Percentiles rank a stretch among this genome's conserved stretches.
Conservation (phyloP, 441 rosid genomes). For the Flueggea neowawraea region DNA sequence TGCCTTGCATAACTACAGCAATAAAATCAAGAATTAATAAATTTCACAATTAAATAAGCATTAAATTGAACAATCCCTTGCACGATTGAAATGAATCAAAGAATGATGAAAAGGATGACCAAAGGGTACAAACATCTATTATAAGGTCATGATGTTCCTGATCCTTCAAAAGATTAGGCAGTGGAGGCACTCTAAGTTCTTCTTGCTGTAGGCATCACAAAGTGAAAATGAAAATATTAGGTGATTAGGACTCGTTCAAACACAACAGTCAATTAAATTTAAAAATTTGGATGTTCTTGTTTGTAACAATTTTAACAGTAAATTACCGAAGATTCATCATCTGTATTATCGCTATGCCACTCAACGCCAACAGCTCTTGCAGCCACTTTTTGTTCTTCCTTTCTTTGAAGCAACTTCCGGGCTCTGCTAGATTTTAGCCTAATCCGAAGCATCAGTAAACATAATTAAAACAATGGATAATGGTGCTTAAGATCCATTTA, state of each 20-base stretch:
- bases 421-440: conserved; percentile 82
- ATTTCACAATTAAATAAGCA: too few species aligned
- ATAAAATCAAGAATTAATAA: background rate
- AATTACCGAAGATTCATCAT: conserved; percentile 61
- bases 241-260: conserved; percentile 1
- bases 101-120: background rate
- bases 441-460: conserved; percentile 6
- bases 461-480: too few species aligned
- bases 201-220: conserved; percentile 26
- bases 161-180: conserved; percentile 55
- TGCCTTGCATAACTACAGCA: conserved; percentile 70
- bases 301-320: conserved; percentile 3
- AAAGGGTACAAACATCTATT: conserved; percentile 56
- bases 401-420: conserved; percentile 62
- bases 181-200: conserved; percentile 42
- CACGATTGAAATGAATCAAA: background rate
- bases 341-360: conserved; percentile 59
- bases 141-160: conserved; percentile 77
- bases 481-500: too few species aligned
- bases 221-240: background rate
- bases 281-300: background rate
- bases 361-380: conserved; percentile 65
- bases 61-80: too few species aligned
- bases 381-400: conserved; percentile 63
- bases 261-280: background rate